Percentiles rank a stretch among this genome's conserved stretches.
Evolutionary conservation across 1,284 basidiomycete species (phyloP).

Genomic region (Ceratobasidium sp.): DNA sequence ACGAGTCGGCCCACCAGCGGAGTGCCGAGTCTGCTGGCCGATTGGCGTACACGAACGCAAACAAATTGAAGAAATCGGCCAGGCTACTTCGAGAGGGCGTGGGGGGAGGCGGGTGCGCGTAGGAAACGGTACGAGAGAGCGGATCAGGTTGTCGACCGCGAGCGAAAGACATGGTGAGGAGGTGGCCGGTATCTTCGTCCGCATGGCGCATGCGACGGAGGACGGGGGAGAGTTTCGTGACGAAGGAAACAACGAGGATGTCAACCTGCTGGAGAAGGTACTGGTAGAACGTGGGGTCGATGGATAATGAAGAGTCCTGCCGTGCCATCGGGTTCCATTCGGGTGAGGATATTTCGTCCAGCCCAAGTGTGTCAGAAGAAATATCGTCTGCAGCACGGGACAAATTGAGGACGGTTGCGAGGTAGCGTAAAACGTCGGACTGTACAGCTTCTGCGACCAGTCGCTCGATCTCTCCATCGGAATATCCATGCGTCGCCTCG

Average conservation of each 20-base stretch:
- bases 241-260: conserved; percentile 74
- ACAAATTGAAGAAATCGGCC: conserved; percentile 85
- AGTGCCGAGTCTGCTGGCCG: conserved; percentile 82
- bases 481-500: no score
- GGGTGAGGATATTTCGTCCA: conserved; percentile 61
- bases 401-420: conserved; percentile 62
- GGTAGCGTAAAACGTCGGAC: conserved; percentile 85
- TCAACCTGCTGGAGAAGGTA: conserved; percentile 79
- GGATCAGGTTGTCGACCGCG: conserved; percentile 70
- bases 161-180: conserved; percentile 71
- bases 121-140: conserved; percentile 60
- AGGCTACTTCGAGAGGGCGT: conserved; percentile 80
- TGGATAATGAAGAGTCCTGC: conserved; percentile 64
- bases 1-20: conserved; percentile 84
- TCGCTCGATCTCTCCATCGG: conserved; percentile 83
- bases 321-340: conserved; percentile 61
- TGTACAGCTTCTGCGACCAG: conserved; percentile 86
- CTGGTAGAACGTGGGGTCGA: conserved; percentile 77
- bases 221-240: conserved; percentile 69
- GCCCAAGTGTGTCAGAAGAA: conserved; percentile 50
- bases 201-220: conserved; percentile 92
- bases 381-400: conserved; percentile 46
- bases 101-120: conserved; percentile 56
- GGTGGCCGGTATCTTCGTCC: conserved; percentile 78
- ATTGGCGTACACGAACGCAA: conserved; percentile 83